Evolutionary conservation across 139 green algal species (phyloP).

Genomic region (Desmodesmus armatus): DNA sequence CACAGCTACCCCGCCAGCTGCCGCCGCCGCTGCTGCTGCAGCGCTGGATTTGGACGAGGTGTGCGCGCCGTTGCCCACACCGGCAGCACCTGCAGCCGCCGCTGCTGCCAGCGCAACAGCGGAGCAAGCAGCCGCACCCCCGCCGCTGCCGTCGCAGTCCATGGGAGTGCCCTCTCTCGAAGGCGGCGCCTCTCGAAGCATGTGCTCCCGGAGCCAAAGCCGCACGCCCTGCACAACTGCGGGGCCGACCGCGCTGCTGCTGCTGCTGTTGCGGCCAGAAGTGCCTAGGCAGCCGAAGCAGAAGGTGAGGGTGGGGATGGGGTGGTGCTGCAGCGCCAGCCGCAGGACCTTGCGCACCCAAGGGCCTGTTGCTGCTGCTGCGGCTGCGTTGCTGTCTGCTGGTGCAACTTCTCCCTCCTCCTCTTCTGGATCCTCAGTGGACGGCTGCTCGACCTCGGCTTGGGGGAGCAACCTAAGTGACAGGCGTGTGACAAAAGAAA

Average conservation of each 20-base stretch:
- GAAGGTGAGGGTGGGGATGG: background rate
- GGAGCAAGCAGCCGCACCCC: too few species aligned
- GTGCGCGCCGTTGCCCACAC: too few species aligned
- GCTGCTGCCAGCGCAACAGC: background rate
- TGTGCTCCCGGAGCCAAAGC: slow-evolving; percentile 14
- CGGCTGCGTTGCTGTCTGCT: background rate
- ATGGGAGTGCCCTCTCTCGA: slow-evolving; percentile 14
- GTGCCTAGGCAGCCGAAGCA: slow-evolving; percentile 31
- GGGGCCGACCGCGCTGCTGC: background rate
- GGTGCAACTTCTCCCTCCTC: slow-evolving; percentile 34
- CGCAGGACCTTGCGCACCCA: background rate
- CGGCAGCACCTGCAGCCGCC: background rate
- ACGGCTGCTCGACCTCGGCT: slow-evolving; percentile 12
- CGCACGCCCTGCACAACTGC: background rate
- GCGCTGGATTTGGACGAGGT: background rate
- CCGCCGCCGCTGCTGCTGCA: background rate
- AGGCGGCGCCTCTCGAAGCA: background rate
- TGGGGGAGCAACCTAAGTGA: slow-evolving; percentile 21
- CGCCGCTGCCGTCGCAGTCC: too few species aligned
- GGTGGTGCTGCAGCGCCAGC: slow-evolving; percentile 10
- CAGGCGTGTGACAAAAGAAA: background rate
- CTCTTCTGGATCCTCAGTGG: slow-evolving; percentile 9
- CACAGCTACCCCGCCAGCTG: slow-evolving; percentile 39
- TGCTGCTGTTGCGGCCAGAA: background rate
- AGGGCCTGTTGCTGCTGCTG: background rate